Conservation (phyloP, 139 green algal species). For the Mychonastes homosphaera region DNA sequence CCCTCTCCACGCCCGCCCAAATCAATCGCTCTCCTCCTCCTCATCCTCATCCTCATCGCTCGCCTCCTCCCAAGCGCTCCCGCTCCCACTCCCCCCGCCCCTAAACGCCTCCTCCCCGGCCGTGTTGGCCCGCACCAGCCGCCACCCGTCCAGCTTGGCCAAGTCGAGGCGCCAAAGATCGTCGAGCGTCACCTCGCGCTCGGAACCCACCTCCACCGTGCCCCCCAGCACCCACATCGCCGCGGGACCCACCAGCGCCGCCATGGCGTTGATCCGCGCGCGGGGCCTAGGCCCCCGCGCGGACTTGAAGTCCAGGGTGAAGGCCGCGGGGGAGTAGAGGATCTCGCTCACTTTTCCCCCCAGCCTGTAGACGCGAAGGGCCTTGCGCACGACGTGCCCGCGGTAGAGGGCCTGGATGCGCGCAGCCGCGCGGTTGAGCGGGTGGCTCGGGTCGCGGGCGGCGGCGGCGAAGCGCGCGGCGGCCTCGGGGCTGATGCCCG, state of each 20-base stretch:
- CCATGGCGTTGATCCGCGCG: conserved; percentile 56
- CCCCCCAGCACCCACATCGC: conserved; percentile 82
- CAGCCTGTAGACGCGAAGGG: conserved; percentile 62
- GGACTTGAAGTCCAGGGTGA: conserved; percentile 61
- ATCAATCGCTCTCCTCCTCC: conserved; percentile 10
- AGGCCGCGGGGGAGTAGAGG: conserved; percentile 79
- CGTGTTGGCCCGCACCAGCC: conserved; percentile 55
- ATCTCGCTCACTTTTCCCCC: conserved; percentile 56
- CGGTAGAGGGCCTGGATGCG: too few relatives aligned
- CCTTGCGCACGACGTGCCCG: conserved; percentile 77
- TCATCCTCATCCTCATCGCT: conserved; percentile 29
- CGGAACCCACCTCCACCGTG: conserved; percentile 45
- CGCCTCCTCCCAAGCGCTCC: conserved; percentile 19
- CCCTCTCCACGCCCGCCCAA: too few relatives aligned
- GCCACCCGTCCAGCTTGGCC: conserved; percentile 72
- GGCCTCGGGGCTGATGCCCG: too few relatives aligned
- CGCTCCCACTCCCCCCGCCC: conserved; percentile 16
- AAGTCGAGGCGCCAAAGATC: conserved; percentile 88
- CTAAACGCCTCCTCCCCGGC: conserved; percentile 59
- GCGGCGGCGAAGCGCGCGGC: too few relatives aligned
- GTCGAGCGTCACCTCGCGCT: conserved; percentile 69
- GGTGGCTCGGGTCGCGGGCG: too few relatives aligned
- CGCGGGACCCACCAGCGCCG: conserved; percentile 54
- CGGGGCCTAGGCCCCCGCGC: conserved; percentile 65
- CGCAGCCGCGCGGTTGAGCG: too few relatives aligned